Evolutionary conservation across 1,139 yeast species (phyloP), one percentile per base, ranked within the genome.

Genomic region (Kodamaea suecica): DNA sequence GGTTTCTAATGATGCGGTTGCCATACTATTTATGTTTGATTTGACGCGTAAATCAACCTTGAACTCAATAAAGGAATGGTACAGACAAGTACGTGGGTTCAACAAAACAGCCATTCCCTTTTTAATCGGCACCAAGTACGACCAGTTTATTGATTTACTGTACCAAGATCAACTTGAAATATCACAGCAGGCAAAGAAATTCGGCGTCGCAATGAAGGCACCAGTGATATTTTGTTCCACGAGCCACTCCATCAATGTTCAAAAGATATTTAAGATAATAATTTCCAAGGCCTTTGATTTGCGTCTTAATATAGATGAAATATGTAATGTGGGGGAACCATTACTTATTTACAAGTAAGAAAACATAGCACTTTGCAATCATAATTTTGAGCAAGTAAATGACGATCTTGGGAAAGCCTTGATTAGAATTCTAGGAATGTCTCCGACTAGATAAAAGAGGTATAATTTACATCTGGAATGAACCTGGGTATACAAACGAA

Each of bases 1-100:
- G 40, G 97, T 94, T 7, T 84, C 95, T 10, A 83, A 85, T 45
- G 97, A 92, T 44, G 95, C 98, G 1, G 95, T 90, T 8, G 97
- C 97, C 2, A 79, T 92, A 23, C 70, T 94, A 36, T 90, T 90
- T 53, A 80, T 87, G 82, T 92, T 94, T 66, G 98, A 92, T 61
- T 66, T 92, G 41, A 85, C 97, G 2, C 72, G 97, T 33, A 86
- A 85, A 48, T 78, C 90, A 12, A 87, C 97, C 0, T 69, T 92
- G 36, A 85, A 85, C 51, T 83, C 94, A 11, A 75, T 92, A 35
- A 86, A 87, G 55, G 96, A 90, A 52, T 92, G 98, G 98, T 92
- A 87, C 55, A 69, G 95, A 44, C 95, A 87, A 57, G 95, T 95
- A 2, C 68, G 95, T 38, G 95, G 95, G 2, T 81, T 87, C 55